Evolutionary conservation across 2,329 filamentous ascomycete genomes (phyloP).

Genomic region (Leptoxyphium fumago): DNA sequence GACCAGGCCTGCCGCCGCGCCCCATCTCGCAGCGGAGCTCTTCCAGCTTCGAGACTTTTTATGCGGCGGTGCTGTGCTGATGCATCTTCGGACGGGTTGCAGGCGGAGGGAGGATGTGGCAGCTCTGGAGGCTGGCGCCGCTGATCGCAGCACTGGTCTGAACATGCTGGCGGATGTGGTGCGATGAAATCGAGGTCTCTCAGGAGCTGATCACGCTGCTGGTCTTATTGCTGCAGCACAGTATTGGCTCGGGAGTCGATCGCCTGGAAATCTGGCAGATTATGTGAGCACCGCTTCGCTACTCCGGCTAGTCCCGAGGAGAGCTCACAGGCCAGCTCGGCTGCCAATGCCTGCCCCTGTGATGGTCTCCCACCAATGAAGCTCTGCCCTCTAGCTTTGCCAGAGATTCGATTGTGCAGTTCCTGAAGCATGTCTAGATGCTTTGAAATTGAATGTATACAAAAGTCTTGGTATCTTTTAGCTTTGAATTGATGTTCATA

Average conservation of each 20-base stretch:
- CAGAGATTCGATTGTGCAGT: too few relatives aligned
- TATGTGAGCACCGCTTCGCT: not conserved
- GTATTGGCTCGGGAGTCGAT: not conserved
- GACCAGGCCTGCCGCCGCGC: constrained; percentile 56
- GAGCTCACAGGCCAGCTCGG: too few relatives aligned
- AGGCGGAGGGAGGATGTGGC: not conserved
- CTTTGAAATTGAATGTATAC: too few relatives aligned
- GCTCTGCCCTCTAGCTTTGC: too few relatives aligned
- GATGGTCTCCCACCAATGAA: not conserved
- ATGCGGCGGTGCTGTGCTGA: constrained; percentile 44
- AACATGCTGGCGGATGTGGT: constrained; percentile 32
- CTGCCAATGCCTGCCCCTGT: not conserved
- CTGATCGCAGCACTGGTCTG: constrained; percentile 33
- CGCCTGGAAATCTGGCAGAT: constrained; percentile 3
- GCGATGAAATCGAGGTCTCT: constrained; percentile 1
- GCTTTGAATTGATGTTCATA: too few relatives aligned
- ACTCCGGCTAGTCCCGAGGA: too few relatives aligned
- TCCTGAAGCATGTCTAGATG: too few relatives aligned
- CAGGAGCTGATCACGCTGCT: too few relatives aligned
- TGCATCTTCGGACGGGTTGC: constrained; percentile 29
- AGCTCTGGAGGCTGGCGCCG: constrained; percentile 4
- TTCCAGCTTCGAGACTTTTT: constrained; percentile 70
- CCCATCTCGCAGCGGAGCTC: constrained; percentile 58
- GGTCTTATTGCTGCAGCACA: not conserved
- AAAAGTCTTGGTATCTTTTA: too few relatives aligned